Evolutionary conservation across 2,329 filamentous ascomycete species (phyloP), one percentile per base, ranked within the genome.

Genomic region (Cladosporium sp.): DNA sequence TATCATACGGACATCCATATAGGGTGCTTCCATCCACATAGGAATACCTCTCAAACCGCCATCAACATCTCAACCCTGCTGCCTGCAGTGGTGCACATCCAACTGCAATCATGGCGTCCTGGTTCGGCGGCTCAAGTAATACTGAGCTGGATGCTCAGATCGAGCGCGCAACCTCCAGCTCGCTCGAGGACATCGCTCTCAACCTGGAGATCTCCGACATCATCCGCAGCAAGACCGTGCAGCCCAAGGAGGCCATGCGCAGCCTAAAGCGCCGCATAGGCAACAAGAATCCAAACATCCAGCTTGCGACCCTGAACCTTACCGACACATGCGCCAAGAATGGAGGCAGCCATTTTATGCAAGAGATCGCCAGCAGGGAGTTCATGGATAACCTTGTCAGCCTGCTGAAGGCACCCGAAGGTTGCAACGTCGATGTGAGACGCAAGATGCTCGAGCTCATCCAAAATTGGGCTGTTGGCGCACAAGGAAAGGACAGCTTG

Each of bases 321-420:
- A 97, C 93, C 71, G 95, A 99, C 81, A 98, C 95, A 0, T 99
- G 95, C 77, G 93, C 98, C 68, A 99, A 99, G 83, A 99, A 99
- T 83, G 95, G 95, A 67, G 95, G 95, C 72, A 87, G 90, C 47
- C 95, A 99, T 80, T 99, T 99, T 79, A 88, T 99, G 59, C 86
- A 89, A 71, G 95, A 99, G 81, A 95, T 99, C 72, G 94, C 95
- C 49, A 97, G 94, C 21, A 88, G 93, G 70, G 95, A 99, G 81
- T 99, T 98, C 76, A 96, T 99, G 91, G 95, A 99, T 80, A 97
- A 97, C 77, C 82, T 99, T 62, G 90, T 92, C 21, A 97, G 94
- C 38, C 85, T 99, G 18, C 85, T 99, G 36, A 93, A 94, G 76
- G 90, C 91, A 21, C 89, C 91, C 60, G 91, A 92, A 2, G 79